Evolutionary conservation across 2,329 filamentous ascomycete species (phyloP), one percentile per base, ranked within the genome.

Genomic region (Phoma herbarum): DNA sequence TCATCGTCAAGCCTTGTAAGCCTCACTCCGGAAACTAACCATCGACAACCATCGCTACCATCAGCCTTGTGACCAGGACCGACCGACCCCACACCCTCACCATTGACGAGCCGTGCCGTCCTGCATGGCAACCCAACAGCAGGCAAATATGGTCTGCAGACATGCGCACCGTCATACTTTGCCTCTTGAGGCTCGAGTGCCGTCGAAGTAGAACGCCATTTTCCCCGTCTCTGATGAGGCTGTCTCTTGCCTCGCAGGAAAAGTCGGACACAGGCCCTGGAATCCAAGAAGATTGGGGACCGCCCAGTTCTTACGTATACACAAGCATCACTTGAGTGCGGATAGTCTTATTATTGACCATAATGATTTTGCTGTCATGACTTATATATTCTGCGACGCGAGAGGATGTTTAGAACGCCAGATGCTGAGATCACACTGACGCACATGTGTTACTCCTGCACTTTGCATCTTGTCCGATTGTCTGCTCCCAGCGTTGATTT

Each of bases 401-500:
- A n/a, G n/a, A n/a, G n/a, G n/a, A n/a, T n/a, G n/a, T n/a, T n/a
- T n/a, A n/a, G n/a, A n/a, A n/a, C n/a, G n/a, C n/a, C n/a, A n/a
- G n/a, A n/a, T n/a, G n/a, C n/a, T n/a, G n/a, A n/a, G n/a, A n/a
- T n/a, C n/a, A n/a, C n/a, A n/a, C n/a, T n/a, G n/a, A n/a, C n/a
- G 43, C 43, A 57, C 64, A 67, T 37, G 46, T 57, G 23, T 56
- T 52, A 18, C 20, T 49, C 16, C 28, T 45, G 25, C 62, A 65
- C 18, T 47, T 55, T 18, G 23, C 41, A 4, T 62, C 39, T 5
- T 54, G 57, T 5, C 56, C 63, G 0, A 50, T 31, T 5, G 47
- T n/a, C 56, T 63, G 65, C 11, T 61, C 23, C 65, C 63, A 67
- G 39, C 51, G 41, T 14, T 26, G 23, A 1, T 42, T 47, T 18